phyloP scores from a whole-genome alignment of 176 grass and related monocot species.

The Bonia amplexicaulis region DNA sequence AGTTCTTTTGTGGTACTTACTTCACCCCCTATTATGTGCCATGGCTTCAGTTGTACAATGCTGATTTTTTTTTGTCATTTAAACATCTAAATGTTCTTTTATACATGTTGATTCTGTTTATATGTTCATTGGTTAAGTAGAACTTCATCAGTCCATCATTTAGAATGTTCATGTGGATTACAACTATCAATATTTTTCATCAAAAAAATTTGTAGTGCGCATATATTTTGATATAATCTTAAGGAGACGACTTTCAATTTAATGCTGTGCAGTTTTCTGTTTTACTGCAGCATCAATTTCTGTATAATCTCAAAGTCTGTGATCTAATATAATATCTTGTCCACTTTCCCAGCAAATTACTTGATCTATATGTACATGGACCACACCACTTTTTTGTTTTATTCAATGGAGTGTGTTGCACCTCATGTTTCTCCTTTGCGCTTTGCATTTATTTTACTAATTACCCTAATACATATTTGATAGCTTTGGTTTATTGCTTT shows the following conservation, averaged over 20 bases:
- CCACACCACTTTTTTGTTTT: not conserved
- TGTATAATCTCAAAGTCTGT: not conserved
- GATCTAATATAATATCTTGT: not conserved
- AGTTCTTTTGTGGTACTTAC: not conserved
- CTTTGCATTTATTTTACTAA: not conserved
- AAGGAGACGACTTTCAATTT: not conserved
- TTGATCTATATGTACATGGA: not conserved
- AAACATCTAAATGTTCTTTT: not conserved
- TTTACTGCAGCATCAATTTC: not conserved
- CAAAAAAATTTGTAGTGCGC: not conserved
- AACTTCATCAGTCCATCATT: not conserved
- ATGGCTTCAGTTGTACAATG: not conserved
- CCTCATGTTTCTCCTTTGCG: not conserved
- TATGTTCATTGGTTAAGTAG: not conserved
- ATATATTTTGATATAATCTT: not conserved
- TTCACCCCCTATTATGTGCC: not conserved
- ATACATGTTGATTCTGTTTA: not conserved
- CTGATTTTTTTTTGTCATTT: not conserved
- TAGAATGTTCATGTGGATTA: not conserved
- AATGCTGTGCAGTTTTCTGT: not conserved
- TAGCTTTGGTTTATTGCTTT: not conserved
- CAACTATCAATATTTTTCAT: not conserved
- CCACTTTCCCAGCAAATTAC: not conserved
- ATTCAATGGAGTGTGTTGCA: not conserved
- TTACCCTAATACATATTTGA: not conserved